Evolutionary conservation across 805 yeast species (phyloP).

Genomic region (Phaffomyces antillensis): DNA sequence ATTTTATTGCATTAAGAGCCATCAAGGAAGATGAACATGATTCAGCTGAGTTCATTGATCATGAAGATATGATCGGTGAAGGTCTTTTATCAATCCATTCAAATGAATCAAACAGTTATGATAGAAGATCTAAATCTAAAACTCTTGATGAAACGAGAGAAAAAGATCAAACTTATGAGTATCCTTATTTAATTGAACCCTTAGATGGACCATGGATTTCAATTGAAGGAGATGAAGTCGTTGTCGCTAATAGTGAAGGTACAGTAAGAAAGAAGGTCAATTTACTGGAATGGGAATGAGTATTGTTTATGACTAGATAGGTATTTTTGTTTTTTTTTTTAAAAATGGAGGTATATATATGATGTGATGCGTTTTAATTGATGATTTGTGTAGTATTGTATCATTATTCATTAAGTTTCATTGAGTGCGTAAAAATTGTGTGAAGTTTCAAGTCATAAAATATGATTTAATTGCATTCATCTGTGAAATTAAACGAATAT

Average conservation of each 20-base stretch:
- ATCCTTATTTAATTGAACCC: constrained; percentile 61
- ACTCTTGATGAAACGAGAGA: constrained; percentile 81
- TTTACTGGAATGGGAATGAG: constrained; percentile 38
- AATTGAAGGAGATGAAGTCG: constrained; percentile 48
- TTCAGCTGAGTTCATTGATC: constrained; percentile 10
- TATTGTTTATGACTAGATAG: not conserved
- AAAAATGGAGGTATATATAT: not conserved
- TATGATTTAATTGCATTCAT: not conserved
- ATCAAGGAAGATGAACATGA: constrained; percentile 42
- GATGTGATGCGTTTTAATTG: not conserved
- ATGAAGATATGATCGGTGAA: constrained; percentile 17
- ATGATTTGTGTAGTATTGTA: not conserved
- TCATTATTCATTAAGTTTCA: not conserved
- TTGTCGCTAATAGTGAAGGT: constrained; percentile 39
- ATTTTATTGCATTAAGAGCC: constrained; percentile 83
- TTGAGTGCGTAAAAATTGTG: not conserved
- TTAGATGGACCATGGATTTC: constrained; percentile 86
- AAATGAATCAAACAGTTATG: too few species aligned
- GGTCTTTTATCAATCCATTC: constrained; percentile 12
- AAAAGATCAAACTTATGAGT: constrained; percentile 60
- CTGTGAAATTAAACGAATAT: not conserved
- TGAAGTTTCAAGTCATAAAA: not conserved
- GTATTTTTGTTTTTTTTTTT: not conserved
- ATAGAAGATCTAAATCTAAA: not conserved
- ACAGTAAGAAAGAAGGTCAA: constrained; percentile 30